Evolutionary conservation across 192 early-diverging fungal genomes (phyloP), one percentile per base, ranked within the genome.

Genomic region (Coemansia sp.): DNA sequence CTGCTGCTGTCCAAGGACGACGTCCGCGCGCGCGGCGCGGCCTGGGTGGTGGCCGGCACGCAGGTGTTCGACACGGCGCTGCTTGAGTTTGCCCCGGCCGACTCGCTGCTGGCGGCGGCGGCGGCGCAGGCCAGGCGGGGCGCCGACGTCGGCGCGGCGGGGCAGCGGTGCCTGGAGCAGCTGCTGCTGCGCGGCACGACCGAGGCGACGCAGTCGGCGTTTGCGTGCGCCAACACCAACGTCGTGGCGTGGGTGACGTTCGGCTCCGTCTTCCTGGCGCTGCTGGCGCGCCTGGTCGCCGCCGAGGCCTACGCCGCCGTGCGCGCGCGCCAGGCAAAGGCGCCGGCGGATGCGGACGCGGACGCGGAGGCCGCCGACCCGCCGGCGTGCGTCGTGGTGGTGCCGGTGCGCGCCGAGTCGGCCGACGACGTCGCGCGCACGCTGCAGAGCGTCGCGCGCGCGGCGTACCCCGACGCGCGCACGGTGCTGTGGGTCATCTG

Each of bases 141-240:
- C 61, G 53, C 26, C 31, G 79, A 82, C 48, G 70, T 82, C 1
- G 42, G 64, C 18, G 43, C 55, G 7, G 70, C 60, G 20, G 76
- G 73, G 43, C 70, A 64, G 63, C 66, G 65, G 59, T 80, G 77
- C 59, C 61, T 80, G 72, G 34, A 59, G n/a, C 6, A 20, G 33
- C 61, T 82, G 62, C 76, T 82, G 36, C 26, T 76, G 39, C 73
- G 70, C 20, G 79, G 79, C 41, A 82, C 79, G 8, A 76, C 70
- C 0, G 34, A 64, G 52, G 53, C 66, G 3, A 72, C 79, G 11
- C 68, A 73, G 58, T 70, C 79, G 42, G 70, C 79, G 35, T 76
- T 82, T 66, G 79, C 79, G 23, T 82, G 79, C 26, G 79, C 79
- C 33, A 82, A 82, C 57, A 82, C 79, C 48, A 82, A 82, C 42